phyloP scores from a whole-genome alignment of 208 protist species.

The Crithidia fasciculata region DNA sequence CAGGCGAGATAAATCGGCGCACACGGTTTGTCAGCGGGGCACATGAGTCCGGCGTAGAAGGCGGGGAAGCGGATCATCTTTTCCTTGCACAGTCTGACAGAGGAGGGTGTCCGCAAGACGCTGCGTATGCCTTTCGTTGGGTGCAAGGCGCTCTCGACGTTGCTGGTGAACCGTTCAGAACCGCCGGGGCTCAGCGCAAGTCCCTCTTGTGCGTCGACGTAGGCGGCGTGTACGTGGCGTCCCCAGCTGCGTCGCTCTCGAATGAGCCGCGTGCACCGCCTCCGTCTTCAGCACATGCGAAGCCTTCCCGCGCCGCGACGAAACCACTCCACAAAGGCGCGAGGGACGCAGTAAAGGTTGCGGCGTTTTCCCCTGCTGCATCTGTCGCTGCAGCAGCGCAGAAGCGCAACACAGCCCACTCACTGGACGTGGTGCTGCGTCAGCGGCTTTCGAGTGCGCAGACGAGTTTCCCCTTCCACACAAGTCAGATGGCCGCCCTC shows the following conservation, averaged over 20 bases:
- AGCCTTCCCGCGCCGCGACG: too few relatives aligned
- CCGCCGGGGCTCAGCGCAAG: not conserved
- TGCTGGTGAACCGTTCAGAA: not conserved
- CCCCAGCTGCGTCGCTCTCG: not conserved
- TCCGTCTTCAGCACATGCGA: not conserved
- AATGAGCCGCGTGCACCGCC: not conserved
- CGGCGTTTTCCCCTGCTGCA: too few relatives aligned
- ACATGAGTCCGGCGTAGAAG: too few relatives aligned
- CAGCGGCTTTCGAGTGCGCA: slow-evolving; percentile 14
- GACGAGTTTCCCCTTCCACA: slow-evolving; percentile 3
- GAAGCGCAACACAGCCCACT: not conserved
- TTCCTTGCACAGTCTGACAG: not conserved
- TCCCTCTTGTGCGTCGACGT: slow-evolving; percentile 26
- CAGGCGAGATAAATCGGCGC: too few relatives aligned
- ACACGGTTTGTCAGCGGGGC: too few relatives aligned
- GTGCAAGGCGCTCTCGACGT: too few relatives aligned
- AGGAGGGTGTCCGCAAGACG: not conserved
- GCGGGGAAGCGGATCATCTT: too few relatives aligned
- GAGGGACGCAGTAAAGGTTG: too few relatives aligned
- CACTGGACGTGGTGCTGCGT: slow-evolving; percentile 8
- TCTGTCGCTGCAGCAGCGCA: not conserved
- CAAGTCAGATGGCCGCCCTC: not conserved
- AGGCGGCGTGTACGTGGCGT: slow-evolving; percentile 18
- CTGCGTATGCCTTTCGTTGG: not conserved
- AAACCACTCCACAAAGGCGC: too few relatives aligned